Percentiles rank a stretch among this genome's conserved stretches.
Evolutionary conservation across 106 monocot genomes (phyloP).

Genomic region (Dioscorea zingiberensis): DNA sequence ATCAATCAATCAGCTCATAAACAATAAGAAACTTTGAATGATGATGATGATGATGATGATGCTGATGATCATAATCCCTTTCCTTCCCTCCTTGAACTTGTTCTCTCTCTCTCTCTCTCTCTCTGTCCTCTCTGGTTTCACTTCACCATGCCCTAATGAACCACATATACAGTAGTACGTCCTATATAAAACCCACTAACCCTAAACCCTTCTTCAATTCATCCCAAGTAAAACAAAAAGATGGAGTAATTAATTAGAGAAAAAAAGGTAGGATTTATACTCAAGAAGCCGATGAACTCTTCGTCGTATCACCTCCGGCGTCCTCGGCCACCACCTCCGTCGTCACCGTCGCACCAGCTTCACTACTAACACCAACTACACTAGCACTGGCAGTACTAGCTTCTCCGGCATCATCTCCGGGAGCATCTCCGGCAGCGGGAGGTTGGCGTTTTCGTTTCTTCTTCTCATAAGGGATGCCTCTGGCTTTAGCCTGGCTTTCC

Average conservation of each 20-base stretch:
- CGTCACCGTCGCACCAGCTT: background rate
- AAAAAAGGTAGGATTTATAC: background rate
- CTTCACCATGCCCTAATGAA: no score
- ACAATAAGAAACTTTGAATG: no score
- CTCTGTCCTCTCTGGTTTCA: no score
- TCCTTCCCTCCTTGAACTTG: no score
- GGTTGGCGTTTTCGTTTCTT: background rate
- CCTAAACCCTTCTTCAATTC: no score
- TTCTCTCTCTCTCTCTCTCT: no score
- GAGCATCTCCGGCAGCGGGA: background rate
- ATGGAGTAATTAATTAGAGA: no score
- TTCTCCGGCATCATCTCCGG: background rate
- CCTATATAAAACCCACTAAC: no score
- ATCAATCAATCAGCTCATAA: no score
- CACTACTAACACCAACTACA: background rate
- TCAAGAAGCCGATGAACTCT: background rate
- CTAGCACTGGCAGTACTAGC: background rate
- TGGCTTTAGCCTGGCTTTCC: slow-evolving; percentile 9
- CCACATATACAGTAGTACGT: no score
- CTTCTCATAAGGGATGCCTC: slow-evolving; percentile 1
- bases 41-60: no score
- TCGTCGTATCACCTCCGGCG: background rate
- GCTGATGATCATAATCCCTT: no score
- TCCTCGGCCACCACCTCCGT: background rate
- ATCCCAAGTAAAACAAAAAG: background rate